Base-by-base conservation (phyloP, 768 basidiomycete species). In the Lentinula detonsa region DNA sequence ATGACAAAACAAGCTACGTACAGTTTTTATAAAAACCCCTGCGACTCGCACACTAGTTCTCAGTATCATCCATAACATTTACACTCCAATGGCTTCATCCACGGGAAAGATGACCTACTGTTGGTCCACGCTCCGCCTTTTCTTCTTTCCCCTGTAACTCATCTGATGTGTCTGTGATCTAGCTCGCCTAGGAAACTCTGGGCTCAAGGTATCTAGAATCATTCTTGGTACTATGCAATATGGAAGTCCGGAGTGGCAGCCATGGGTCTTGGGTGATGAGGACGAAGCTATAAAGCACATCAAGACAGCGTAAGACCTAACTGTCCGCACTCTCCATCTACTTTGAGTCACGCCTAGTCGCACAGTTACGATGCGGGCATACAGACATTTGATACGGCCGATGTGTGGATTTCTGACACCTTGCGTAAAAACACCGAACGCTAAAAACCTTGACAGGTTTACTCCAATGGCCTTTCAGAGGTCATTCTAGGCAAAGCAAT, bases 401-500 rank as follows among this genome's bases (percentile, higher is more conserved):
- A 67, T 57, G 64, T 68, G 40, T 37, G 61, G 33, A 13, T 21
- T 10, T 48, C 48, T 49, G 13, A 49, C 31, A 4, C 2, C 46
- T 50, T 46, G 13, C 5, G 23, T 35, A 28, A 11, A 71, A 48
- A 70, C 72, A 5, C 75, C 73, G 57, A 70, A 70, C 65, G 71
- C 65, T 39, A 70, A 48, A 16, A 48, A 8, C 46, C 13, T 43
- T 48, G 64, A 16, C 49, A 71, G 42, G 55, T 72, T 6, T 81
- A 81, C 63, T 76, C 74, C 8, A 74, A 77, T 55, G 79, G 79
- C 7, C 68, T 71, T 37, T 76, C 76, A 1, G 83, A 84, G 64
- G 63, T 73, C 60, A 75, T 83, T 62, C 69, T 82, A 50, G 82
- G 82, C 31, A 76, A 79, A 62, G 80, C 74, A 13, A 75, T 85